These are phyloP conservation scores for Solanum habrochaites DNA, from an alignment of 257 asterid genomes.

Conservation along the genomic window DNA sequence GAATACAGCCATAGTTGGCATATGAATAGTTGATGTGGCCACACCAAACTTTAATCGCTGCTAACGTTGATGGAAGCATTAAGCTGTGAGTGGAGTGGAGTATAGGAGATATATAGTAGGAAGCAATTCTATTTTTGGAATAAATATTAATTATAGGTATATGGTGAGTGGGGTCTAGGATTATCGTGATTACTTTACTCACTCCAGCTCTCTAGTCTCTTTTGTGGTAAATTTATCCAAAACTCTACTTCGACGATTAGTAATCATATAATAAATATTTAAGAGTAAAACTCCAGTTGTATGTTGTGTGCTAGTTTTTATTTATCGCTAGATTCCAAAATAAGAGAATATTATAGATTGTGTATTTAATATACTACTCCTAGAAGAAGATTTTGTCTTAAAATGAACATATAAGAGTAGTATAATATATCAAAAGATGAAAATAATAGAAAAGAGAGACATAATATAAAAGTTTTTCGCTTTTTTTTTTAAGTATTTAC, in stretches of 20 bases:
- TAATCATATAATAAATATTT: no score
- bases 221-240: no score
- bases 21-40: not conserved
- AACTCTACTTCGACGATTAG: not conserved
- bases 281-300: not conserved
- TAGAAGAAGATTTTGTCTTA: not conserved
- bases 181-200: no score
- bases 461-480: no score
- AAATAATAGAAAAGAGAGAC: not conserved
- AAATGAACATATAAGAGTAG: not conserved
- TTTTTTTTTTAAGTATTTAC: not conserved
- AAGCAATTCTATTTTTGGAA: not conserved
- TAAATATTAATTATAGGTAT: not conserved
- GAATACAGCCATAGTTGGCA: not conserved
- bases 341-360: not conserved
- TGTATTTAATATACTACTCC: not conserved
- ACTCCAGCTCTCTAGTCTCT: not conserved
- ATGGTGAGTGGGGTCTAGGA: no score
- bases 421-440: not conserved
- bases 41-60: not conserved
- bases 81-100: not conserved
- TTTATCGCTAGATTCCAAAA: not conserved
- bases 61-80: not conserved
- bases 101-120: not conserved
- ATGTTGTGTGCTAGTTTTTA: not conserved